Evolutionary conservation across 2,329 filamentous ascomycete species (phyloP), one percentile per base, ranked within the genome.

Genomic region (Gliomastix tumulicola): DNA sequence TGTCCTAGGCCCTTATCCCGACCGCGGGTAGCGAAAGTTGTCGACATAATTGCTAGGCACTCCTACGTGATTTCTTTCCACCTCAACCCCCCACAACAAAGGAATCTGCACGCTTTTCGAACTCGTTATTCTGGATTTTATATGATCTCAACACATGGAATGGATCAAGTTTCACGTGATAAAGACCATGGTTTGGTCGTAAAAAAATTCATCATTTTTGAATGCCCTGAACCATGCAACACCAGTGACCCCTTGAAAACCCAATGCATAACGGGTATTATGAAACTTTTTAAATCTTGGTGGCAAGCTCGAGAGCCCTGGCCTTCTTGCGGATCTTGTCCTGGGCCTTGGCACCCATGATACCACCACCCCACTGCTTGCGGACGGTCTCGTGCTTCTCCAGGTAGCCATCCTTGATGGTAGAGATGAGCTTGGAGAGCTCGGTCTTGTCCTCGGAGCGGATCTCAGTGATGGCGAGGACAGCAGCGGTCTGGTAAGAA

Each of bases 331-430:
- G 68, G 46, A 70, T 76, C 60, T 71, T 71, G 69, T 76, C 78
- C 69, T 79, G 80, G 62, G 92, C 89, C 87, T 98, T 98, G 65
- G 82, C 76, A 60, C 92, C 76, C 89, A 98, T 96, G 75, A 98
- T 96, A 70, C 94, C 94, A 79, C 92, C 92, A 74, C 94, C 92
- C 92, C 94, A 98, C 73, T 90, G 86, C 66, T 84, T 82, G 69
- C 88, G 84, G 58, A 78, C 69, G 63, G 88, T 84, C 73, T 97
- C 90, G 67, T 86, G 86, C 81, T 94, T 94, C 70, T 94, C 88
- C 58, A 86, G 71, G 80, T 94, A 98, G 54, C 90, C 92, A 60
- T 97, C 90, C 84, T 98, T 97, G 79, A 98, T 76, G 63, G 92
- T 82, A 49, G 85, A 85, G 63, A 96, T 74, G 64, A 98, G 83